Conservation (phyloP, 371 early-diverging fungal genomes). For the Dichotomocladium elegans region DNA sequence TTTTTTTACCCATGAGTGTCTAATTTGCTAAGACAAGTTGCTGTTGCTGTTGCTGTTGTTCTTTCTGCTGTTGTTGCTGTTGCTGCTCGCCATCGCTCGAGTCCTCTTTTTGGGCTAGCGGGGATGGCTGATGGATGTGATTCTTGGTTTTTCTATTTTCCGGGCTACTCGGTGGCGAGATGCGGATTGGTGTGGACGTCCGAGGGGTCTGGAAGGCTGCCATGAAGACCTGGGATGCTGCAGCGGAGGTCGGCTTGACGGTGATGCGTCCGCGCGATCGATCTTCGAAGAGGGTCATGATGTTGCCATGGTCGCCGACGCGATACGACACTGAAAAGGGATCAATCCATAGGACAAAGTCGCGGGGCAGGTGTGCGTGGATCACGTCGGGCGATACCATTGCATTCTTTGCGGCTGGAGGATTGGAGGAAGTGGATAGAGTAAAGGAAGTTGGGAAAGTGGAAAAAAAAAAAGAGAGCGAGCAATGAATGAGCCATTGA, state of each 20-base stretch:
- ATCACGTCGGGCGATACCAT: slow-evolving; percentile 21
- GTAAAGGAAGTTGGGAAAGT: too few relatives aligned
- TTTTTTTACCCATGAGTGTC: background rate
- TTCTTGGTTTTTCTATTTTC: slow-evolving; percentile 10
- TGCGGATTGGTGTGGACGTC: slow-evolving; percentile 38
- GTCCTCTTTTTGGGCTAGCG: slow-evolving; percentile 3
- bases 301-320: slow-evolving; percentile 68
- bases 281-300: slow-evolving; percentile 67
- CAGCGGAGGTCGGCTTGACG: slow-evolving; percentile 22
- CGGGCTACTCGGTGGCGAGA: slow-evolving; percentile 46
- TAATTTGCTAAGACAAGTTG: slow-evolving; percentile 9
- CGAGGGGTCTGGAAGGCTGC: slow-evolving; percentile 29
- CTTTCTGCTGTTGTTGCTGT: background rate
- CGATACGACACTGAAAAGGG: slow-evolving; percentile 71
- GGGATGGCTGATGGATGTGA: slow-evolving; percentile 12
- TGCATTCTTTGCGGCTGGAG: slow-evolving; percentile 15
- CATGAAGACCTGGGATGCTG: slow-evolving; percentile 9
- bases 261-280: slow-evolving; percentile 48
- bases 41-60: slow-evolving; percentile 1
- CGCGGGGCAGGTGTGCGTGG: slow-evolving; percentile 59
- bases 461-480: background rate
- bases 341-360: slow-evolving; percentile 77
- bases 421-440: background rate
- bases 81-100: slow-evolving; percentile 5
- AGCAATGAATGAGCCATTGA: background rate